Base-by-base conservation (phyloP, 768 basidiomycete species). In the Tulasnella calospora region DNA sequence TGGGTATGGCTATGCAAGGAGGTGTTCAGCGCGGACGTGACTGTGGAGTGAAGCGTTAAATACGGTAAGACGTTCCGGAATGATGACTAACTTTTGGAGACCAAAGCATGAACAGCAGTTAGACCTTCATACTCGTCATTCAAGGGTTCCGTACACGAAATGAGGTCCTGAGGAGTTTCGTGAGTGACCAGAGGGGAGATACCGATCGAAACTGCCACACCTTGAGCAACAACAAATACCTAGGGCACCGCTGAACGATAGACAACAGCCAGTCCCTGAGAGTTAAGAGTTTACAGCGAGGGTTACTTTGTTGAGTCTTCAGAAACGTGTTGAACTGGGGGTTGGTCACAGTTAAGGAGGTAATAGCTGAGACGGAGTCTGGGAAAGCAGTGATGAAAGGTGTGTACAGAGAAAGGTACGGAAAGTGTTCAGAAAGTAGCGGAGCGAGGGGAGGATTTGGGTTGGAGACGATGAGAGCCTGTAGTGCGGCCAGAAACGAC, bases 211-310 rank as follows among this genome's bases (percentile, higher is more conserved):
- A 36, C 13, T 23, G 21, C 41, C 80, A 17, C 13, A 83, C 83
- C 80, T 91, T 94, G 74, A 96, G 88, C 15, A 96, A 86, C 15
- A 96, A 87, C 10, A 95, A 87, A 82, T 96, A 96, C 77, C 95
- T 88, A 5, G 95, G 95, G 83, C 94, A 95, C 77, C 94, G 88
- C 83, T 96, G 94, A 9, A 96, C 92, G 71, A 94, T 90, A 2
- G 93, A 93, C 76, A 96, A 87, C 13, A 96, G 88, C 91, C 94
- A 96, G 82, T 95, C 93, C 10, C 91, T 87, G 40, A 96, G 86
- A 81, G 91, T 91, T 72, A 96, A 87, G 82, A 89, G 92, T 46
- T 90, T 90, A 81, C 93, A 94, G 12, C 87, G 86, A 1, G 90
- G 89, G 80, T 94, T 89, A 6, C 87, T 85, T 82, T 96, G 94